Base-by-base conservation (phyloP, 805 yeast genomes). In the Brettanomyces custersianus region DNA sequence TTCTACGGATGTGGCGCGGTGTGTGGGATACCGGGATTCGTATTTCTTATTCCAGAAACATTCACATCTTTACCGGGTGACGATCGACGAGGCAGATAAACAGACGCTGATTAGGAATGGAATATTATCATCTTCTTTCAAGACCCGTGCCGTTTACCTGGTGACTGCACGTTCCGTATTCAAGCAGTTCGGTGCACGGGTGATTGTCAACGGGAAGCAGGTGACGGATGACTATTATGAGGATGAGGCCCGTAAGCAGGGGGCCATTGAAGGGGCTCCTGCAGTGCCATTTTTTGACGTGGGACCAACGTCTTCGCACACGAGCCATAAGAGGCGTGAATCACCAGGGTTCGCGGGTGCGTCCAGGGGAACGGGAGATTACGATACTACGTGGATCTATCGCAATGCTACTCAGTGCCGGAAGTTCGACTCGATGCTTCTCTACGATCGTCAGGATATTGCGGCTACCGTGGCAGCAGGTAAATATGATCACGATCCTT, bases 1-100 rank as follows among this genome's bases (percentile, higher is more conserved):
- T 33, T 80, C 95, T 2, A 88, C 97, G 0, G 98, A 92, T 53
- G 95, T 96, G 3, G 96, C 98, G 1, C 72, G 97, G 47, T 77
- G 90, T 50, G 86, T 90, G 42, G 97, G 96, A 4, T 84, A 87
- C 61, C 71, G 96, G 47, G 96, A 90, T 54, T 84, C 95, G 2
- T 87, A 90, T 51, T 65, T 87, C 36, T 66, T 90, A 40, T 87
- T 90, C 62, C 94, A 88, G 53, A 82, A 87, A 34, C 95, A 90
- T 60, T 72, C 77, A 34, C 66, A 74, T 34, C 64, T 92, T 35
- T 80, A 70, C 63, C 86, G 88, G 52, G 72, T 80, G 42, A 74
- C 82, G 9, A 66, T 88, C 31, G 66, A 73, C 9, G 84, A 82
- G 41, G 81, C 73, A 13, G 94, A 87, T 54, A 90, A 90, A 54